Base-by-base conservation (phyloP, 441 rosid species). In the Pelargonium australe region DNA sequence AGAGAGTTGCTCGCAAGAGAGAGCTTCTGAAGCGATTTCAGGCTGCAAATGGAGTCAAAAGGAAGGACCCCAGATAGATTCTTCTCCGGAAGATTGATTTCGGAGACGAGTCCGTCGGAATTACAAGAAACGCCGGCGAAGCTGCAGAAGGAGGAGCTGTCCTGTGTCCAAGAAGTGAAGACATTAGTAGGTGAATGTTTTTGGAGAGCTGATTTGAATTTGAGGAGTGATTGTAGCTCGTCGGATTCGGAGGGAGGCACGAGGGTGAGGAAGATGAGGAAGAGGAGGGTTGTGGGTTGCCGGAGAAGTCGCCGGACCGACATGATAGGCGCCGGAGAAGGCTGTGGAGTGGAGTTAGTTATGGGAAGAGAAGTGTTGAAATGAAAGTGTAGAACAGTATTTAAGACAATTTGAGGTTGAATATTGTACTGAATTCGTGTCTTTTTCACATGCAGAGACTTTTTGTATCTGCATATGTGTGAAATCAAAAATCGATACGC, bases 91-190 rank as follows among this genome's bases (percentile, higher is more conserved):
- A 87, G 92, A 68, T 75, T 73, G 78, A 87, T 84, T 63, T 84
- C 82, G 4, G 65, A 5, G 40, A 85, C 87, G 43, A 75, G 62
- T 16, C 85, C 86, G n/a, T 44, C 61, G 37, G 81, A 70, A 57
- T 79, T 43, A 62, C 92, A 87, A 6, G 72, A 17, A 23, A 87
- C 72, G 17, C 92, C 92, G 34, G 70, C 23, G 77, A 87, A 87
- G 28, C 62, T 65, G 70, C 89, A 87, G 0, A 72, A 67, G 16
- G 57, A 51, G 0, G 81, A 49, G 3, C 57, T 78, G 0, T 23
- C 69, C 19, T 51, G 40, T 4, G 69, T 74, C 92, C 89, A 87
- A 1, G 85, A 80, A 53, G 43, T 10, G 57, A 83, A 84, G 16
- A 75, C 74, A 4, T 55, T 20, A 0, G 79, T 7, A 61, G 71